These are phyloP conservation scores for Ganoderma sinense DNA, from an alignment of 1,284 basidiomycete species.

Conservation along the genomic window DNA sequence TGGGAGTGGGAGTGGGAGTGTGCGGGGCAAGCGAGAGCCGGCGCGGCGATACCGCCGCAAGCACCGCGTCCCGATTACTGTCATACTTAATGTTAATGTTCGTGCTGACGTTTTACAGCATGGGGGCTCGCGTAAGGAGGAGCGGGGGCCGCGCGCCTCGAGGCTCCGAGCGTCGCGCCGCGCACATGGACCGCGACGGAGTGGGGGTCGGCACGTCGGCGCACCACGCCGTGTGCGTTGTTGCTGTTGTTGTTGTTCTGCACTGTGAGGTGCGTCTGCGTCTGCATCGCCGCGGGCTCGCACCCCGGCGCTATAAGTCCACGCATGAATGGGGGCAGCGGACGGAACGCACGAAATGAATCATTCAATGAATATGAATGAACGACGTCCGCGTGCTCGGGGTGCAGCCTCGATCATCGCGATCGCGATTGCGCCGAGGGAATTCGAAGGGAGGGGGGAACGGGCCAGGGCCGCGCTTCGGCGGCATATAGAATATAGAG, in stretches of 20 bases:
- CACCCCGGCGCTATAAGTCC: background rate
- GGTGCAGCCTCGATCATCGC: background rate
- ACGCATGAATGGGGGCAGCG: background rate
- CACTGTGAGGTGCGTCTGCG: background rate
- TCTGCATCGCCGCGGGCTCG: background rate
- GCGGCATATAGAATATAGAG: background rate
- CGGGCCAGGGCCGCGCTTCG: background rate
- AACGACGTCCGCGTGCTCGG: background rate
- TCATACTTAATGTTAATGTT: too few relatives aligned
- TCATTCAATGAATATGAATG: too few relatives aligned
- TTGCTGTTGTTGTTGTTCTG: background rate
- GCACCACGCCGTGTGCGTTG: background rate
- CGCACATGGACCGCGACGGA: background rate
- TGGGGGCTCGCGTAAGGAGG: too few relatives aligned
- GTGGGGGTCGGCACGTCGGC: background rate
- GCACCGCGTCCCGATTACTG: background rate
- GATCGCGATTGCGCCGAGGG: background rate
- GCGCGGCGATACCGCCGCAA: constrained; percentile 2
- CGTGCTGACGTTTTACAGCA: too few relatives aligned
- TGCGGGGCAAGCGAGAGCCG: too few relatives aligned
- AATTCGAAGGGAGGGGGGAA: too few relatives aligned
- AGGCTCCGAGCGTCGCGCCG: background rate
- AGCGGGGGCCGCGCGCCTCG: background rate
- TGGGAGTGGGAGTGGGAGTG: too few relatives aligned
- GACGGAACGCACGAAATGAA: background rate